Conservation (phyloP, 768 basidiomycete species). For the Lactarius sanguifluus region DNA sequence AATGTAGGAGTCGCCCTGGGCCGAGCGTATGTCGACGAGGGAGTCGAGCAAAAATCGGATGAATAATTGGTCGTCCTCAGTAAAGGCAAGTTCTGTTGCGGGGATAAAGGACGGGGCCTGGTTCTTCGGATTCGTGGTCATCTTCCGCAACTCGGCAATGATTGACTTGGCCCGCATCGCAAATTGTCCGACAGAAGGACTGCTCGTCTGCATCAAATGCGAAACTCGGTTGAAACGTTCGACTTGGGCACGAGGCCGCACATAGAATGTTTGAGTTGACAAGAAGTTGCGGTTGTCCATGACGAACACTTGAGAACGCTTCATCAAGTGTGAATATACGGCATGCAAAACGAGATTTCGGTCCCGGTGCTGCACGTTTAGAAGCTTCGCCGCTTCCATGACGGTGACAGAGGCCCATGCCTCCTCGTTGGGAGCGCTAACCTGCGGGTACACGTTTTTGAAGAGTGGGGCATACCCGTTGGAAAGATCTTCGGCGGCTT, state of each 20-base stretch:
- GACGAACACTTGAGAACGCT: slow-evolving; percentile 50
- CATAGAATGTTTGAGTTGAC: slow-evolving; percentile 50
- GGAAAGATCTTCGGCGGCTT: slow-evolving; percentile 43
- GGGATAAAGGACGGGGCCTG: slow-evolving; percentile 37
- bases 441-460: slow-evolving; percentile 41
- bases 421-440: slow-evolving; percentile 47
- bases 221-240: slow-evolving; percentile 49
- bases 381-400: slow-evolving; percentile 48
- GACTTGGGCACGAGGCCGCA: slow-evolving; percentile 63
- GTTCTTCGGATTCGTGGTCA: slow-evolving; percentile 4
- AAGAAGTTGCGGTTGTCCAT: slow-evolving; percentile 49
- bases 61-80: slow-evolving; percentile 53
- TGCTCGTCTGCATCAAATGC: slow-evolving; percentile 45
- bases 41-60: slow-evolving; percentile 58
- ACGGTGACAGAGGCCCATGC: slow-evolving; percentile 60
- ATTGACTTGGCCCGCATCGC: slow-evolving; percentile 48
- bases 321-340: slow-evolving; percentile 66
- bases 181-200: slow-evolving; percentile 50
- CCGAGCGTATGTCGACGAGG: slow-evolving; percentile 46
- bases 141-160: slow-evolving; percentile 33
- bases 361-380: slow-evolving; percentile 10
- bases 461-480: slow-evolving; percentile 39
- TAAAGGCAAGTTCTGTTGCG: slow-evolving; percentile 43
- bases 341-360: slow-evolving; percentile 47
- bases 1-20: slow-evolving; percentile 64